Evolutionary conservation across 1,139 yeast species (phyloP), one percentile per base, ranked within the genome.

Genomic region (Trichomonascaceae sp.): DNA sequence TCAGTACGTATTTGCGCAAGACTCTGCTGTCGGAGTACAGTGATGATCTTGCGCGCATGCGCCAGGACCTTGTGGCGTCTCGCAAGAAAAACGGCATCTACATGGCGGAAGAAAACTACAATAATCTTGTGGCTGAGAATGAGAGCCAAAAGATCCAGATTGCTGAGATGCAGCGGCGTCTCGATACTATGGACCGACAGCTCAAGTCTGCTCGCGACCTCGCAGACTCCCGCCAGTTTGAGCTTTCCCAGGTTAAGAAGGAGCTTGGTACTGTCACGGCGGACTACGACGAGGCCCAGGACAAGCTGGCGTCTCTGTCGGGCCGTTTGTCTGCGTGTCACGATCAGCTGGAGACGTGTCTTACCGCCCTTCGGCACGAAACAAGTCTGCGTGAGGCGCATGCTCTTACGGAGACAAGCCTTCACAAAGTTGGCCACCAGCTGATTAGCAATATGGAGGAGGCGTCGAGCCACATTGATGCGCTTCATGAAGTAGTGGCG

Each of bases 71-170:
- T 37, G 57, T 60, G 29, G 77, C 85, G 1, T 65, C 81, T 0
- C 59, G 82, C 39, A 63, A 60, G 38, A 76, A 73, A 46, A 74
- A 73, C 46, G 87, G 87, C 3, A 67, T 77, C n/a, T 76, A 67
- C 49, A 56, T 77, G 44, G 68, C 76, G 26, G 67, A 65, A 30
- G 67, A 62, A 8, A 68, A 70, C 37, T 70, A 69, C 51, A 60
- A 61, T 26, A 59, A 59, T 28, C 48, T 75, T 28, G 54, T 64
- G 8, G 69, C 66, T 5, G 70, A 68, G 36, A 60, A 57, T 40
- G 71, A 66, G 48, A 67, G 67, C 47, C 59, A 67, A 32, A 53
- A 59, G 29, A 57, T 65, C 6, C 52, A 59, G 35, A 56, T 64
- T 5, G 67, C 60, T 15, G 75, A 70, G 30, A 71, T 66, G 43